A percentile compares a stretch with the other conserved stretches of the same genome.
phyloP scores from a whole-genome alignment of 495 filamentous ascomycete genomes.

The Darksidea phi region DNA sequence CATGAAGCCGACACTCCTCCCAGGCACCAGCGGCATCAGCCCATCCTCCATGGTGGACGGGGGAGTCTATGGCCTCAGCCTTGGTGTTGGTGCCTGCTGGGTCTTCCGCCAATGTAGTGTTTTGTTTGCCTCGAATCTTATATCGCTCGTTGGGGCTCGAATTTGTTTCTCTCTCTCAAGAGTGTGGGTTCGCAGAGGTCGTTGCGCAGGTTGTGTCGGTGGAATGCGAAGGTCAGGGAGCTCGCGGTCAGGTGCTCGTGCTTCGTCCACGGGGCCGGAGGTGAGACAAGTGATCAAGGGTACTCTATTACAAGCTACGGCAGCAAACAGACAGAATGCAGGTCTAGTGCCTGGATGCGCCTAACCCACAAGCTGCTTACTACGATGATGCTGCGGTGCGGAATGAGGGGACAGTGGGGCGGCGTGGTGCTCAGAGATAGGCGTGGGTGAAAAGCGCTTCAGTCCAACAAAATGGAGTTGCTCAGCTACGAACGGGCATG shows the following conservation, averaged over 20 bases:
- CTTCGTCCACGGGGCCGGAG: constrained; percentile 24
- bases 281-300: constrained; percentile 11
- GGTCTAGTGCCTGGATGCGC: too few relatives aligned
- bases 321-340: background rate
- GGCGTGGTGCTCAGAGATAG: background rate
- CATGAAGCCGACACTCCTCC: constrained; percentile 74
- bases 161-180: background rate
- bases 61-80: background rate
- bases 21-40: constrained; percentile 70
- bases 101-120: too few relatives aligned
- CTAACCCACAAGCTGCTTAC: background rate
- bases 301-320: background rate
- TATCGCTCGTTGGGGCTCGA: background rate
- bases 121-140: too few relatives aligned
- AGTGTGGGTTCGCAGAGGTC: background rate
- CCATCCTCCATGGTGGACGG: constrained; percentile 12
- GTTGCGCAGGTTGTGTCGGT: background rate
- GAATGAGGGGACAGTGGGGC: constrained; percentile 8
- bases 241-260: constrained; percentile 8
- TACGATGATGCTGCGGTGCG: background rate
- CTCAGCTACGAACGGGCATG: too few relatives aligned
- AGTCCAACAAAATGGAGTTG: too few relatives aligned
- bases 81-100: background rate
- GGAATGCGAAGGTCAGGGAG: background rate
- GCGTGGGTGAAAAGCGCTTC: too few relatives aligned